A percentile compares a stretch with the other conserved stretches of the same genome.
Evolutionary conservation across 352 stramenopile species (phyloP).

Genomic region (Globisporangium canariense): DNA sequence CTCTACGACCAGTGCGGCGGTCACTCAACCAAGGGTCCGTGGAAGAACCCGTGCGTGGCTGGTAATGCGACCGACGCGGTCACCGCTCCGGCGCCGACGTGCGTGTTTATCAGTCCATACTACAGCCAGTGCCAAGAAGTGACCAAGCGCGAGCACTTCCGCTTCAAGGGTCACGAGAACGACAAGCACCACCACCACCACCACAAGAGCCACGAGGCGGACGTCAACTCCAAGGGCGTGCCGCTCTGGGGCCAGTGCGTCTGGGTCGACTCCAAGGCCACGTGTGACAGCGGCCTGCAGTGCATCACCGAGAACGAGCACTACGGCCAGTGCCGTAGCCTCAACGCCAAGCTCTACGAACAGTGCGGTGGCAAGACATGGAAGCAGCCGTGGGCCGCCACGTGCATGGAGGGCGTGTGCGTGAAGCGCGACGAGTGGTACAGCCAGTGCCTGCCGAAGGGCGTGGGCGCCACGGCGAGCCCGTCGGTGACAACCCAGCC

Average conservation of each 20-base stretch:
- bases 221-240: not conserved
- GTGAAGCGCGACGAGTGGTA: conserved; percentile 23
- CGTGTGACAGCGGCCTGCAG: conserved; percentile 19
- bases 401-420: conserved; percentile 21
- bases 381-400: conserved; percentile 19
- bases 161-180: conserved; percentile 12
- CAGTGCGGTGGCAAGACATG: conserved; percentile 25
- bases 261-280: conserved; percentile 14
- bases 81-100: not conserved
- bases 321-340: conserved; percentile 27
- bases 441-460: conserved; percentile 22
- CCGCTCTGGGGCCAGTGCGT: conserved; percentile 17
- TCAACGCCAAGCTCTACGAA: conserved; percentile 19
- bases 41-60: conserved; percentile 8
- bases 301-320: conserved; percentile 28
- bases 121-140: conserved; percentile 8
- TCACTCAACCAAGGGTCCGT: not conserved
- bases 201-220: not conserved
- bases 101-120: conserved; percentile 3
- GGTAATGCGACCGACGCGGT: not conserved
- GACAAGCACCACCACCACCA: conserved; percentile 1
- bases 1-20: conserved; percentile 12
- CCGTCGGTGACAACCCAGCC: not conserved
- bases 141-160: conserved; percentile 4
- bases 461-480: not conserved